A percentile compares a stretch with the other conserved stretches of the same genome.
Evolutionary conservation across 2,329 filamentous ascomycete species (phyloP).

Genomic region (Hypoxylon sp.): DNA sequence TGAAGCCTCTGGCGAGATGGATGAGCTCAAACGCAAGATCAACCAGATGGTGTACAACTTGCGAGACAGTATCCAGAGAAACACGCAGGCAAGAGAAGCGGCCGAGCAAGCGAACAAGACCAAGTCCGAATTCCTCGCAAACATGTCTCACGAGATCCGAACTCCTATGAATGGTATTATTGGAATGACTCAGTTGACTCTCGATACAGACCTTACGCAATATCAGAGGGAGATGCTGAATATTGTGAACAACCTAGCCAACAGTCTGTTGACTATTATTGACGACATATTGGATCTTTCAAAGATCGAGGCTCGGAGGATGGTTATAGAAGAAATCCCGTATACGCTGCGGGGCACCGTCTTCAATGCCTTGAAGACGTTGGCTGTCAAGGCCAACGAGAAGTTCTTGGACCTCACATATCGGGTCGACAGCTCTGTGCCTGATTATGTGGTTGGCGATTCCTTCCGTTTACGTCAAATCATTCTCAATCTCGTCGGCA

Average conservation of each 20-base stretch:
- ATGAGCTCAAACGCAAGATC: conserved; percentile 98
- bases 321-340: conserved; percentile 98
- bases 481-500: conserved; percentile 96
- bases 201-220: conserved; percentile 94
- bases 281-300: conserved; percentile 84
- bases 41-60: conserved; percentile 99
- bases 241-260: conserved; percentile 96
- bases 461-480: conserved; percentile 97
- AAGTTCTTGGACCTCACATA: conserved; percentile 94
- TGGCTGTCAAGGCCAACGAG: conserved; percentile 98
- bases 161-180: conserved; percentile 99
- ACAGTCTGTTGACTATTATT: conserved; percentile 96
- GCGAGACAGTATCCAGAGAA: conserved; percentile 95
- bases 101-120: conserved; percentile 98
- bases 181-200: conserved; percentile 95
- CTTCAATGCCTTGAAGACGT: conserved; percentile 95
- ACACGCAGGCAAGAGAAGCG: conserved; percentile 94
- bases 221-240: conserved; percentile 99
- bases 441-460: conserved; percentile 95
- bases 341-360: conserved; percentile 95
- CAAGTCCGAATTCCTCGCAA: conserved; percentile 97
- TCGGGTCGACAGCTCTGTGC: conserved; percentile 91
- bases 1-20: conserved; percentile 98
- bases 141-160: conserved; percentile 98
- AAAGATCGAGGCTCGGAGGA: conserved; percentile 93